Evolutionary conservation across 108 stramenopile species (phyloP).

Genomic region (Pseudonitzschia multiseries): DNA sequence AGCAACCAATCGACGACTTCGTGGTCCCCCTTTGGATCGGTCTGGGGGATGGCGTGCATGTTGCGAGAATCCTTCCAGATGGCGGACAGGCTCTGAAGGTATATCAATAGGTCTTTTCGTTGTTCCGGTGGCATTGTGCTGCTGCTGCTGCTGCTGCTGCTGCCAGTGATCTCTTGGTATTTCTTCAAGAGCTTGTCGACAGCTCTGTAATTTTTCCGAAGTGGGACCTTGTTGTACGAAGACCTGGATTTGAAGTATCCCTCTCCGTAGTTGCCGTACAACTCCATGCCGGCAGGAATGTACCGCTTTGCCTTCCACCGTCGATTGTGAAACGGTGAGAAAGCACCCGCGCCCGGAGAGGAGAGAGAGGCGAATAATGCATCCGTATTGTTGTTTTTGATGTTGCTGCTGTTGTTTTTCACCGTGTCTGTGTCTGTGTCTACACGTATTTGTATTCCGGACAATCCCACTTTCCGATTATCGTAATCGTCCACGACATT

Average conservation of each 20-base stretch:
- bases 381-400: neutral
- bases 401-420: neutral
- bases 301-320: constrained; percentile 36
- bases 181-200: constrained; percentile 32
- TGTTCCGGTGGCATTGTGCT: neutral
- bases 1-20: constrained; percentile 9
- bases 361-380: constrained; percentile 1
- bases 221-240: constrained; percentile 33
- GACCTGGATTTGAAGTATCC: constrained; percentile 26
- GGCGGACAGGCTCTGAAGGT: constrained; percentile 13
- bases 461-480: constrained; percentile 15
- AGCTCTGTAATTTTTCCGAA: constrained; percentile 31
- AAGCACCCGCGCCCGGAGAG: constrained; percentile 57
- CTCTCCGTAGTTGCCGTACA: constrained; percentile 57
- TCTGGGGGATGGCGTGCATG: constrained; percentile 28
- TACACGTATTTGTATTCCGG: too few relatives aligned
- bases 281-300: constrained; percentile 59
- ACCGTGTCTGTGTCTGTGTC: neutral
- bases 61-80: constrained; percentile 20
- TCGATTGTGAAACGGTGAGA: constrained; percentile 47
- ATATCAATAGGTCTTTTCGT: constrained; percentile 1
- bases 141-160: neutral
- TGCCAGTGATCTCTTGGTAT: neutral
- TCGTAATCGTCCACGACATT: constrained; percentile 22
- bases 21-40: neutral